Conservation (phyloP, 2,329 filamentous ascomycete species). For the Monilinia polystroma region DNA sequence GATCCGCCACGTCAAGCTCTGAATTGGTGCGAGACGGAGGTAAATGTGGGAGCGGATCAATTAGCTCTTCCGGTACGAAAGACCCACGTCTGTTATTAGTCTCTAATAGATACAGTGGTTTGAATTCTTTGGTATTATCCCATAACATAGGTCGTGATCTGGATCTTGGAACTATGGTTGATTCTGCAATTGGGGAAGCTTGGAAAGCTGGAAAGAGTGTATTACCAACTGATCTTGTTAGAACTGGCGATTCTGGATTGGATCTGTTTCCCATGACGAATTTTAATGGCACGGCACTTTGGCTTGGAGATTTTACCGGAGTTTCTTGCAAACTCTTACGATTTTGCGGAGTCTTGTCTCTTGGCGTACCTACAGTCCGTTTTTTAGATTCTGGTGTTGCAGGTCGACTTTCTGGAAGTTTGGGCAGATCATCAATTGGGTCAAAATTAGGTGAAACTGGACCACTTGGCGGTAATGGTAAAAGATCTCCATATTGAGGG, state of each 20-base stretch:
- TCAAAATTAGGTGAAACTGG: constrained; percentile 49
- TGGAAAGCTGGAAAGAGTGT: constrained; percentile 41
- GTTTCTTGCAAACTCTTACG: constrained; percentile 36
- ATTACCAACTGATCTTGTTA: constrained; percentile 44
- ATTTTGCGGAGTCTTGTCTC: constrained; percentile 30
- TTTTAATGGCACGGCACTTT: constrained; percentile 56
- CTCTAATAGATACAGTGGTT: constrained; percentile 81
- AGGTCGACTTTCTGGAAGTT: constrained; percentile 57
- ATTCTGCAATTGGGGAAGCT: constrained; percentile 35
- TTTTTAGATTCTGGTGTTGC: constrained; percentile 42
- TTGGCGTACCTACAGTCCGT: constrained; percentile 23
- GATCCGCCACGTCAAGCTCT: constrained; percentile 32
- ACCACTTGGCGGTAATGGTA: constrained; percentile 62
- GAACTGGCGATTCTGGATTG: constrained; percentile 46
- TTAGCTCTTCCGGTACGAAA: constrained; percentile 35
- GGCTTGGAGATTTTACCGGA: constrained; percentile 43
- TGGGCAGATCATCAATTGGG: constrained; percentile 47
- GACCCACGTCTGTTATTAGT: constrained; percentile 38
- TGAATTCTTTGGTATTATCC: constrained; percentile 67
- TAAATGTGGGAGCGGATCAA: constrained; percentile 48
- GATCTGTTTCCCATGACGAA: constrained; percentile 49
- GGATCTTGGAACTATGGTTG: constrained; percentile 42
- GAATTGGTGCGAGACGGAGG: constrained; percentile 51
- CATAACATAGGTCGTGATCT: constrained; percentile 57
- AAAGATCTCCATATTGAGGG: constrained; percentile 62